These are phyloP conservation scores for Termitomyces sp. DNA, from an alignment of 768 basidiomycete species.

Conservation along the genomic window DNA sequence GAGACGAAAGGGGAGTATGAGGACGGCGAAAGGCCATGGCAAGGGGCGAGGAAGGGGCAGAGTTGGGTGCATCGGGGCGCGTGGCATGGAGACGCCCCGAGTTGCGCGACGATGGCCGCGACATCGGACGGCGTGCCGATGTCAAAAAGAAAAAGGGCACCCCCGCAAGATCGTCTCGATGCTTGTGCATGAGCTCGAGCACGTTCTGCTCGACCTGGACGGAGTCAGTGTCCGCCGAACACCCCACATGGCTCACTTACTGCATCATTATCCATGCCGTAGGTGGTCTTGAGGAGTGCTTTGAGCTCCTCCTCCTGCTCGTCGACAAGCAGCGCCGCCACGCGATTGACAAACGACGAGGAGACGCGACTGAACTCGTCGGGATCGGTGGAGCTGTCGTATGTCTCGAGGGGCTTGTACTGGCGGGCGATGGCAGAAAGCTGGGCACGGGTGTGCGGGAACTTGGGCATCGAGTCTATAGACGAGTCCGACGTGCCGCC, in stretches of 20 bases:
- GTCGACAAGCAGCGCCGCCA: constrained; percentile 68
- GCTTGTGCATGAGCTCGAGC: constrained; percentile 94
- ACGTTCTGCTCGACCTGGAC: constrained; percentile 81
- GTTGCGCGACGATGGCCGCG: constrained; percentile 76
- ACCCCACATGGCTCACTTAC: constrained; percentile 37
- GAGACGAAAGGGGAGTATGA: constrained; percentile 76
- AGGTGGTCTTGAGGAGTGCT: constrained; percentile 62
- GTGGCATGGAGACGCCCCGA: constrained; percentile 57
- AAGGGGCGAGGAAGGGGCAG: constrained; percentile 75
- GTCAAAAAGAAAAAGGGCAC: constrained; percentile 83
- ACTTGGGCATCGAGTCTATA: constrained; percentile 35
- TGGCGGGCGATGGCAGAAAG: constrained; percentile 71
- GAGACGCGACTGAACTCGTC: constrained; percentile 53
- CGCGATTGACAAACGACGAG: constrained; percentile 60
- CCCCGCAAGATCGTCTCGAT: constrained; percentile 79
- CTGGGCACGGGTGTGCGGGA: constrained; percentile 83
- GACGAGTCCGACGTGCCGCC: constrained; percentile 5
- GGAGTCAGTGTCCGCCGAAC: constrained; percentile 12
- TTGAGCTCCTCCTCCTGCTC: constrained; percentile 91
- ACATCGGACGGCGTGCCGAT: constrained; percentile 73
- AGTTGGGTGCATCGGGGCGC: constrained; percentile 74
- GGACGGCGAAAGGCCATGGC: constrained; percentile 72
- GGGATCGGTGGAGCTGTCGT: constrained; percentile 54
- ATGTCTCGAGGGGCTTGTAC: constrained; percentile 56
- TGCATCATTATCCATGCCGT: constrained; percentile 65